phyloP scores from a whole-genome alignment of 495 filamentous ascomycete species.

The Hypoxylon subgilvum region DNA sequence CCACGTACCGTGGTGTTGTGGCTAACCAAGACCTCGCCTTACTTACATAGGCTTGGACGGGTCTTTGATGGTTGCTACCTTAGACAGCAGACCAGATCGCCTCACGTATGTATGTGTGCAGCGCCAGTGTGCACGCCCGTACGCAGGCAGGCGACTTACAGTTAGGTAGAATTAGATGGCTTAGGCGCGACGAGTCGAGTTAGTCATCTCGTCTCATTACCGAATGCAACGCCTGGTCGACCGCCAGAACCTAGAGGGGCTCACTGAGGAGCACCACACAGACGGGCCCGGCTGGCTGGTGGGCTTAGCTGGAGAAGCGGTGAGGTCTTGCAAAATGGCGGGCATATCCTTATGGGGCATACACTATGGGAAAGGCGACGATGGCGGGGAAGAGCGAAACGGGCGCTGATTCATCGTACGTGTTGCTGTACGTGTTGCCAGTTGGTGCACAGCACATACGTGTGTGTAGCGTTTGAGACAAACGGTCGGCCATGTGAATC shows the following conservation, averaged over 20 bases:
- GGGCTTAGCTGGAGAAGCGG: constrained; percentile 23
- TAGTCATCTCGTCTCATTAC: constrained; percentile 27
- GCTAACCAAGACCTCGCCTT: too few relatives aligned
- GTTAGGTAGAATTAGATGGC: neutral
- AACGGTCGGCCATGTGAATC: constrained; percentile 21
- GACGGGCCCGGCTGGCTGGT: constrained; percentile 12
- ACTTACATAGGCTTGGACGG: constrained; percentile 12
- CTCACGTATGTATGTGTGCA: too few relatives aligned
- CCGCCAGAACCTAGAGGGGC: constrained; percentile 31
- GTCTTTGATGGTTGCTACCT: neutral
- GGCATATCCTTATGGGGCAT: neutral
- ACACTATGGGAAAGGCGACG: constrained; percentile 3
- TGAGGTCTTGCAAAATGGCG: constrained; percentile 34
- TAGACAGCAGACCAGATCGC: neutral
- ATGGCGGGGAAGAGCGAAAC: constrained; percentile 19
- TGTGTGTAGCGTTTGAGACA: too few relatives aligned
- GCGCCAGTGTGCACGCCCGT: too few relatives aligned
- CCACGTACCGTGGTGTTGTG: constrained; percentile 14
- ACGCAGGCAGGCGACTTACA: too few relatives aligned
- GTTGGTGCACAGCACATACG: too few relatives aligned
- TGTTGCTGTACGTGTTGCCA: neutral
- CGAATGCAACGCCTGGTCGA: constrained; percentile 24
- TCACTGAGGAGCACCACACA: constrained; percentile 23
- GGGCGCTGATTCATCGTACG: constrained; percentile 20
- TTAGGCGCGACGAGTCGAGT: neutral